Base-by-base conservation (phyloP, 441 rosid species). In the Geranium incanum region DNA sequence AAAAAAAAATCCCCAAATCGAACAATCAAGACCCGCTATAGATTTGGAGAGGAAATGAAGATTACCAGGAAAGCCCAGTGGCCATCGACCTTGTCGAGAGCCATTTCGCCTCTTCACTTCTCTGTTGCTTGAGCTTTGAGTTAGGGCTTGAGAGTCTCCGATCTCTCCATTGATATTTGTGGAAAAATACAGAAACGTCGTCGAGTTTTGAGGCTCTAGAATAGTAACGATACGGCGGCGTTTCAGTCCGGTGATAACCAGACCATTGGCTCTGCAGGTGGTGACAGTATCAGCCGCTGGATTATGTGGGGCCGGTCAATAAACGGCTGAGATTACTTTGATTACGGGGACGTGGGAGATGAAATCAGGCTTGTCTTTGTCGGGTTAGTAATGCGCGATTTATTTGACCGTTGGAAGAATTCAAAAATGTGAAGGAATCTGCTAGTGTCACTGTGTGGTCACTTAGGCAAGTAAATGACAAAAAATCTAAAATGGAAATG, bases 21-120 rank as follows among this genome's bases (percentile, higher is more conserved):
- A 18, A 59, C 19, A 59, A 16, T 59, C 64, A 18, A 59, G 64
- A 18, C 64, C 23, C 62, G 15, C 18, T 6, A 55, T 15, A 55
- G 18, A 59, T 21, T 11, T 69, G 15, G 12, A 52, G 13, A 1
- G 23, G 70, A n/a, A 7, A 67, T 13, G 52, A 23, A 45, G 16
- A 71, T 74, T 86, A 88, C 92, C 87, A 86, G 84, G 76, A 86
- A 88, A 55, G 81, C 84, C 89, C 89, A 88, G 76, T 81, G 89
- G 81, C 83, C 84, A 50, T 75, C 70, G 39, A 7, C 33, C 19
- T 78, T 84, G 74, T 76, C 72, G 71, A 67, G 76, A 73, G 60
- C 72, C 87, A 84, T 82, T 69, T 76, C 62, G 41, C 16, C 33
- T 28, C 33, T 28, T 28, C 33, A 1, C 33, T 48, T 23, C 64